Conservation (phyloP, 2,329 filamentous ascomycete genomes). For the Xylariaceae sp. region DNA sequence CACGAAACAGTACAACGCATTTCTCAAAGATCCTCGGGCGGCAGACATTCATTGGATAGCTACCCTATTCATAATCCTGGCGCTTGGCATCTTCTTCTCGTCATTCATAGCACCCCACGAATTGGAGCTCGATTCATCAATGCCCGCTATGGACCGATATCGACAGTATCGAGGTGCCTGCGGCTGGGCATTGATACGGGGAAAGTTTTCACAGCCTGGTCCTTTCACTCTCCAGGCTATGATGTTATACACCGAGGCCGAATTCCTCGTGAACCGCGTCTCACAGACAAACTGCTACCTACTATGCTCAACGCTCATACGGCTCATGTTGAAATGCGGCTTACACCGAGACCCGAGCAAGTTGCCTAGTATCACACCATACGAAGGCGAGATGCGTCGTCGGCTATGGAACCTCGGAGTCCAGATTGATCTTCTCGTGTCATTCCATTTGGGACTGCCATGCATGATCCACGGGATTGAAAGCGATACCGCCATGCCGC, state of each 20-base stretch:
- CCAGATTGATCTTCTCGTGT: constrained; percentile 62
- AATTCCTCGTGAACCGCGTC: constrained; percentile 51
- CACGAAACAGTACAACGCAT: constrained; percentile 48
- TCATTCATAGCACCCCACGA: constrained; percentile 44
- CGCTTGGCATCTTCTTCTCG: constrained; percentile 44
- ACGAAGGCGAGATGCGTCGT: constrained; percentile 54
- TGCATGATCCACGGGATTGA: constrained; percentile 63
- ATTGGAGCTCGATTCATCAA: constrained; percentile 39
- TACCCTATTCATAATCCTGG: constrained; percentile 48
- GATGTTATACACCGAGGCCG: constrained; percentile 50
- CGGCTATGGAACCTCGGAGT: constrained; percentile 52
- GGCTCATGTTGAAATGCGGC: constrained; percentile 58
- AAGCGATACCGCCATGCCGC: constrained; percentile 59
- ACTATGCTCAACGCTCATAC: constrained; percentile 47
- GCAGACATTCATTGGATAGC: constrained; percentile 48
- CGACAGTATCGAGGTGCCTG: constrained; percentile 48
- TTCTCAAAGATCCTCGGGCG: constrained; percentile 44
- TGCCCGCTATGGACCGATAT: constrained; percentile 44
- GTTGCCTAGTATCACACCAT: constrained; percentile 48
- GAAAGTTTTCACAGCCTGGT: constrained; percentile 50
- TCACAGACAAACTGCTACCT: constrained; percentile 55
- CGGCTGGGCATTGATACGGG: constrained; percentile 49
- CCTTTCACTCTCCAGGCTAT: constrained; percentile 49
- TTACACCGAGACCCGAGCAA: constrained; percentile 55
- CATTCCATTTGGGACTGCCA: constrained; percentile 67